A percentile compares a stretch with the other conserved stretches of the same genome.
Evolutionary conservation across 2,329 filamentous ascomycete genomes (phyloP).

Genomic region (Pezicula rhizophila): DNA sequence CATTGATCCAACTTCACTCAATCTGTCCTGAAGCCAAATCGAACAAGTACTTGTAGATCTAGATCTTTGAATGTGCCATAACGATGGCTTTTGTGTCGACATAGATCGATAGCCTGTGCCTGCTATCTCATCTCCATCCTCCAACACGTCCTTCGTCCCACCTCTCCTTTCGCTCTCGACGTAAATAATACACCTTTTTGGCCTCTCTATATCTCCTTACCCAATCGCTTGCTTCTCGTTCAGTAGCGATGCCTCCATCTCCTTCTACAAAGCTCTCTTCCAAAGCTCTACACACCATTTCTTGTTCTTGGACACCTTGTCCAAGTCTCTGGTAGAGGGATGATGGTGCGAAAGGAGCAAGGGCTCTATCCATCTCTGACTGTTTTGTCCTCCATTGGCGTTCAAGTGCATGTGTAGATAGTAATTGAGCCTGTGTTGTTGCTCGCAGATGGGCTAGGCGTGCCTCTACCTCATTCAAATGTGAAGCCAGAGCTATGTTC

Average conservation of each 20-base stretch:
- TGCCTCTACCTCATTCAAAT: slow-evolving; percentile 54
- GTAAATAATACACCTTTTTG: slow-evolving; percentile 69
- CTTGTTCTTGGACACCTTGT: slow-evolving; percentile 76
- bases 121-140: slow-evolving; percentile 68
- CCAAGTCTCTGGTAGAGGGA: slow-evolving; percentile 77
- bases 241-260: slow-evolving; percentile 51
- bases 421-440: slow-evolving; percentile 71
- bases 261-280: slow-evolving; percentile 81
- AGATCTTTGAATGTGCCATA: too few relatives aligned
- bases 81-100: background rate
- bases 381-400: slow-evolving; percentile 90
- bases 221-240: slow-evolving; percentile 83
- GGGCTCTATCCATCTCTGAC: slow-evolving; percentile 76
- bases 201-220: slow-evolving; percentile 75
- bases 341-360: slow-evolving; percentile 79
- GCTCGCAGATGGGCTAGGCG: slow-evolving; percentile 56
- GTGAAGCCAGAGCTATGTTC: slow-evolving; percentile 65
- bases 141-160: slow-evolving; percentile 97
- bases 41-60: too few relatives aligned
- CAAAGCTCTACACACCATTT: slow-evolving; percentile 69
- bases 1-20: too few relatives aligned
- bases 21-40: too few relatives aligned
- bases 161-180: slow-evolving; percentile 80
- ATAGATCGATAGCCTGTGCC: background rate
- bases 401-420: slow-evolving; percentile 80